phyloP scores from a whole-genome alignment of 371 early-diverging fungal species.

The Mucor circinelloides region DNA sequence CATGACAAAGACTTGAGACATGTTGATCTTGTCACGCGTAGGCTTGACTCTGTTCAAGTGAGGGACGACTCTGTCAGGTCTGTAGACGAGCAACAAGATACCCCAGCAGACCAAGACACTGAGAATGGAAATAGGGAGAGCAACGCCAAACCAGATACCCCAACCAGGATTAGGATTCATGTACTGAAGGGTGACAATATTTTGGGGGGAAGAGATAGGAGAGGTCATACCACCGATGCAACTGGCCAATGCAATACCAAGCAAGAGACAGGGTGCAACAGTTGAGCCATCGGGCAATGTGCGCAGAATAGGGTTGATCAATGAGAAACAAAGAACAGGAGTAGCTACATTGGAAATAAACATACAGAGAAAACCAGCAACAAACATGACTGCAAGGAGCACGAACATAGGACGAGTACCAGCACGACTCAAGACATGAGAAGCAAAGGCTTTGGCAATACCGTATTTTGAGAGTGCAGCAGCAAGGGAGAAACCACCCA shows the following conservation, averaged over 20 bases:
- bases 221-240: constrained; percentile 97
- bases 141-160: constrained; percentile 81
- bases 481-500: constrained; percentile 95
- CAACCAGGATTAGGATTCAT: constrained; percentile 88
- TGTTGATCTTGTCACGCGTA: constrained; percentile 53
- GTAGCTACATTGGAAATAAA: constrained; percentile 86
- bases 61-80: constrained; percentile 56
- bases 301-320: constrained; percentile 76
- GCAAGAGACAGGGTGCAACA: constrained; percentile 83
- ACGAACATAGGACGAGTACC: constrained; percentile 73
- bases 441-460: constrained; percentile 77
- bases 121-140: constrained; percentile 75
- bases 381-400: constrained; percentile 75
- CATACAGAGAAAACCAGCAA: constrained; percentile 75
- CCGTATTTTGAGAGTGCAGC: constrained; percentile 58
- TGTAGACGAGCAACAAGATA: constrained; percentile 69
- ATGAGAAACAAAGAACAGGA: constrained; percentile 81
- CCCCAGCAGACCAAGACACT: constrained; percentile 80
- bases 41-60: constrained; percentile 54
- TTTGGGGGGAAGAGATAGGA: constrained; percentile 96
- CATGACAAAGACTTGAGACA: constrained; percentile 61
- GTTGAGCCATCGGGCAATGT: constrained; percentile 64
- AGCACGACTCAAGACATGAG: constrained; percentile 68
- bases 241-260: constrained; percentile 94
- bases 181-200: constrained; percentile 82